Conservation (phyloP, 352 stramenopile genomes). For the Pythium periplocum region DNA sequence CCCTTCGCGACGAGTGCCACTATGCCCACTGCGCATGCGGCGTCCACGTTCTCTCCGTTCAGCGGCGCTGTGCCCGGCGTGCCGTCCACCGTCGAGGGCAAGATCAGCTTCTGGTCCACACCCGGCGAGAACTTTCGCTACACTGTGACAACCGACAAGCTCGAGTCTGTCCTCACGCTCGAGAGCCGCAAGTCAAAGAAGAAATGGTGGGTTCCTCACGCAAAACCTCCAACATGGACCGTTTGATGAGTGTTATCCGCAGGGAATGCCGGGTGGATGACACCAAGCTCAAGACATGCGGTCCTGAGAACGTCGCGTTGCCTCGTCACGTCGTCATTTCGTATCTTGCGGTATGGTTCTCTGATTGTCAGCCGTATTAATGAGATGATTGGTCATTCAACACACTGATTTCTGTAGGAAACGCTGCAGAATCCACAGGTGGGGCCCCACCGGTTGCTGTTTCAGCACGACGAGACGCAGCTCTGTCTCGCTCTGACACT, state of each 20-base stretch:
- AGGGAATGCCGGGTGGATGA: not conserved
- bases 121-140: constrained; percentile 5
- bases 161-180: constrained; percentile 6
- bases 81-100: constrained; percentile 4
- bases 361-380: not conserved
- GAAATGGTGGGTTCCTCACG: constrained; percentile 3
- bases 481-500: constrained; percentile 5
- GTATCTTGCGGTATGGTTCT: not conserved
- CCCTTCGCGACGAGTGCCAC: not conserved
- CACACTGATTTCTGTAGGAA: constrained; percentile 1
- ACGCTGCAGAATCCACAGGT: not conserved
- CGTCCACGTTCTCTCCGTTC: not conserved
- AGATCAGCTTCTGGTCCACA: constrained; percentile 1
- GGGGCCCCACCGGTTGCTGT: not conserved
- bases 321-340: not conserved
- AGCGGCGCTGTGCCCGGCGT: not conserved
- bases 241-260: not conserved
- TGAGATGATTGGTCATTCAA: not conserved
- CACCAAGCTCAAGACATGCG: not conserved
- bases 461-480: not conserved
- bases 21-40: not conserved
- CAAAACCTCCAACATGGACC: no score
- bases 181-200: constrained; percentile 1
- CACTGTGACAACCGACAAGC: constrained; percentile 7
- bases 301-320: not conserved